Conservation (phyloP, 2,329 filamentous ascomycete genomes). For the Pseudogymnoascus sp. region DNA sequence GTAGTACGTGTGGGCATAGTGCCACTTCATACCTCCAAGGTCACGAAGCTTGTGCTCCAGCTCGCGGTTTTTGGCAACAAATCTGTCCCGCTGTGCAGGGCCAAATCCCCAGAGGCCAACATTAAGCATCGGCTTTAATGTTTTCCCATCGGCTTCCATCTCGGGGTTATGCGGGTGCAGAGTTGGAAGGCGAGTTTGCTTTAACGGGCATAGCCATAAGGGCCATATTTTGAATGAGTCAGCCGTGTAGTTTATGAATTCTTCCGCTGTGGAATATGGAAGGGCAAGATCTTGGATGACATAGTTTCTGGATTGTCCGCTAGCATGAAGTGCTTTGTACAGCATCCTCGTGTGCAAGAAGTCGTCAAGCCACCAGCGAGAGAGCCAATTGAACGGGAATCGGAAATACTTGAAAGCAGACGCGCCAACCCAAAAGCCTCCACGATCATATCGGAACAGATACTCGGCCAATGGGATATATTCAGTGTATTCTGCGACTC, state of each 20-base stretch:
- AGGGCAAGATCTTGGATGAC: slow-evolving; percentile 59
- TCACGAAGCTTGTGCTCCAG: slow-evolving; percentile 63
- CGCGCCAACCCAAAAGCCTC: slow-evolving; percentile 57
- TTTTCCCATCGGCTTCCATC: slow-evolving; percentile 23
- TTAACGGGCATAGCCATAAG: slow-evolving; percentile 52
- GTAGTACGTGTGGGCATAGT: slow-evolving; percentile 84
- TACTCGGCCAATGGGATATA: slow-evolving; percentile 44
- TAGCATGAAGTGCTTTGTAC: slow-evolving; percentile 56
- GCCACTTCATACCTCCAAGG: slow-evolving; percentile 75
- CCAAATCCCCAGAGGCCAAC: slow-evolving; percentile 77
- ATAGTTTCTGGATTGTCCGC: slow-evolving; percentile 47
- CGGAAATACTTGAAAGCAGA: slow-evolving; percentile 56
- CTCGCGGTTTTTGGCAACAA: slow-evolving; percentile 61
- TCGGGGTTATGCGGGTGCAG: slow-evolving; percentile 28
- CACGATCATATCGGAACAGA: slow-evolving; percentile 57
- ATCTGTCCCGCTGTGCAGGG: slow-evolving; percentile 47
- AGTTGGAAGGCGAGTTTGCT: slow-evolving; percentile 28
- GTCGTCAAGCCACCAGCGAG: slow-evolving; percentile 51
- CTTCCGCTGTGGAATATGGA: slow-evolving; percentile 43
- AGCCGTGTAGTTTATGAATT: slow-evolving; percentile 48
- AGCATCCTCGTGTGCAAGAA: slow-evolving; percentile 57
- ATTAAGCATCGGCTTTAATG: slow-evolving; percentile 47
- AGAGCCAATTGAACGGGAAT: slow-evolving; percentile 53
- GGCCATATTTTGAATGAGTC: slow-evolving; percentile 43
- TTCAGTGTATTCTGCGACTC: slow-evolving; percentile 27